These are phyloP conservation scores for Gyrodon lividus DNA, from an alignment of 768 basidiomycete genomes.

Conservation along the genomic window DNA sequence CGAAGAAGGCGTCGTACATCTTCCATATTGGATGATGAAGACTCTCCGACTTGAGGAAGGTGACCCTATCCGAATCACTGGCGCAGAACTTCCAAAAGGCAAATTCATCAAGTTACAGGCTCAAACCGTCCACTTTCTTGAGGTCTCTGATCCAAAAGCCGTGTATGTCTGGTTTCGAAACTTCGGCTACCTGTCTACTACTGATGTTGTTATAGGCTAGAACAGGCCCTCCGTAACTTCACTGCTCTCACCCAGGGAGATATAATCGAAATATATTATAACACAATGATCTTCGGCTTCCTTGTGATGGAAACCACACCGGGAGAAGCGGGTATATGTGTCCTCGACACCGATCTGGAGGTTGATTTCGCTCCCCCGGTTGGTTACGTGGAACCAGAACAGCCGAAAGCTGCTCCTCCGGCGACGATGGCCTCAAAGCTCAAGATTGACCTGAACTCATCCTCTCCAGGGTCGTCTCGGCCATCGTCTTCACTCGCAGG, in stretches of 20 bases:
- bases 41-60: slow-evolving; percentile 91
- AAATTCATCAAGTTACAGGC: slow-evolving; percentile 97
- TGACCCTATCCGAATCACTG: slow-evolving; percentile 91
- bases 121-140: slow-evolving; percentile 91
- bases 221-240: slow-evolving; percentile 93
- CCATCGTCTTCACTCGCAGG: slow-evolving; percentile 74
- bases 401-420: slow-evolving; percentile 75
- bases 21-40: slow-evolving; percentile 99
- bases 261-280: slow-evolving; percentile 98
- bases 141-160: slow-evolving; percentile 96
- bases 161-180: slow-evolving; percentile 60
- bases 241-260: slow-evolving; percentile 91
- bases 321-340: slow-evolving; percentile 81
- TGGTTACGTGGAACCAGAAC: slow-evolving; percentile 92
- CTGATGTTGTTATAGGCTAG: slow-evolving; percentile 56
- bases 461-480: slow-evolving; percentile 82
- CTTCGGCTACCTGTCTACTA: background rate
- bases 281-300: slow-evolving; percentile 91
- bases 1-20: slow-evolving; percentile 90
- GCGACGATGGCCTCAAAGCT: slow-evolving; percentile 96
- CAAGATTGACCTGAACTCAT: slow-evolving; percentile 87
- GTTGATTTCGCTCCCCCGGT: slow-evolving; percentile 95
- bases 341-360: slow-evolving; percentile 95
- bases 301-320: slow-evolving; percentile 93
- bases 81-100: slow-evolving; percentile 85